phyloP scores from a whole-genome alignment of 345 rosid species.

The Sisymbrium irio region DNA sequence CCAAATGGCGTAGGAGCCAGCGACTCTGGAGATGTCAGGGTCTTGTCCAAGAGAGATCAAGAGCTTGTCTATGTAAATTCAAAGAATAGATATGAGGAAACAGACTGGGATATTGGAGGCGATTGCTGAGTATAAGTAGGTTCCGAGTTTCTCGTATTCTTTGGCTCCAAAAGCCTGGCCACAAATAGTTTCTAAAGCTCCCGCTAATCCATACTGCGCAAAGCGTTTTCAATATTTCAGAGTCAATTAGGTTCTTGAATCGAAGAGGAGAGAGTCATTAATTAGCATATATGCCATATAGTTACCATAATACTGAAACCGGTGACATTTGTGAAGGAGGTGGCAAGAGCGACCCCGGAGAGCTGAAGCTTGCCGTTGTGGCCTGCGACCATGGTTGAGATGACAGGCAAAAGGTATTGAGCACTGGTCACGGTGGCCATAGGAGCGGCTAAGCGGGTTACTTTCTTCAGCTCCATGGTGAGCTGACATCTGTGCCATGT shows the following conservation, averaged over 20 bases:
- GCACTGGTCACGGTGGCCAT: slow-evolving; percentile 26
- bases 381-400: slow-evolving; percentile 28
- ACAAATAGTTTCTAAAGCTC: slow-evolving; percentile 24
- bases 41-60: slow-evolving; percentile 30
- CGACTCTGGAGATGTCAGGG: slow-evolving; percentile 25
- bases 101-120: slow-evolving; percentile 21
- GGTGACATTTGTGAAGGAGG: slow-evolving; percentile 24
- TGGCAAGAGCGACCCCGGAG: slow-evolving; percentile 28
- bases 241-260: not conserved
- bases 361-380: slow-evolving; percentile 23
- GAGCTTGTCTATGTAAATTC: slow-evolving; percentile 25
- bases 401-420: slow-evolving; percentile 17
- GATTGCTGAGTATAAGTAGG: slow-evolving; percentile 16
- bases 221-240: not conserved
- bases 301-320: slow-evolving; percentile 24
- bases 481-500: slow-evolving; percentile 13
- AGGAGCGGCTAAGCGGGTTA: slow-evolving; percentile 20
- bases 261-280: not conserved
- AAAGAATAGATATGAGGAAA: slow-evolving; percentile 22
- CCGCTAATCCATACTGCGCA: not conserved
- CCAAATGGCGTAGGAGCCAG: slow-evolving; percentile 25
- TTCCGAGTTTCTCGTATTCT: slow-evolving; percentile 20
- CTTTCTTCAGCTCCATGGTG: slow-evolving; percentile 20
- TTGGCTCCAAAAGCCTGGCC: slow-evolving; percentile 38
- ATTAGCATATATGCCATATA: too few species aligned